phyloP scores from a whole-genome alignment of 805 yeast genomes.

The Danielia oregonensis region DNA sequence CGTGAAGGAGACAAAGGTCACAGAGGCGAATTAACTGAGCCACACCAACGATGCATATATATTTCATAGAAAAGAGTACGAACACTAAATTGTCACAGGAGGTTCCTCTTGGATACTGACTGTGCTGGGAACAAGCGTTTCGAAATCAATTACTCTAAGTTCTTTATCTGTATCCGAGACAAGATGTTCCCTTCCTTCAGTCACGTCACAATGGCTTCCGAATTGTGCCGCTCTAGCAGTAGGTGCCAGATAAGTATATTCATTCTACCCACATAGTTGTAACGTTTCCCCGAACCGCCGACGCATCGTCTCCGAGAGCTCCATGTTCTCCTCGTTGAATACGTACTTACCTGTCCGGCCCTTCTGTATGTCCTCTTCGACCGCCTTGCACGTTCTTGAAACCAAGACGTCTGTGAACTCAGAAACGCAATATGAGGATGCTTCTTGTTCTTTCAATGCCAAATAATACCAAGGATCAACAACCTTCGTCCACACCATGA shows the following conservation, averaged over 20 bases:
- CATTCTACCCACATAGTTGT: too few relatives aligned
- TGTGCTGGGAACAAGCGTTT: constrained; percentile 9
- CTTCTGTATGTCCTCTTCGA: constrained; percentile 6
- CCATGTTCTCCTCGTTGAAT: constrained; percentile 7
- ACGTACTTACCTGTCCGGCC: constrained; percentile 9
- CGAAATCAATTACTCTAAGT: constrained; percentile 3
- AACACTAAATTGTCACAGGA: constrained; percentile 6
- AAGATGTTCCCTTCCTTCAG: not conserved
- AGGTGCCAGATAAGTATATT: too few relatives aligned
- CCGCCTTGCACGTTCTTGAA: constrained; percentile 1
- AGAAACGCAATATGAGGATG: not conserved
- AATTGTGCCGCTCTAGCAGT: not conserved
- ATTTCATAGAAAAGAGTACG: not conserved
- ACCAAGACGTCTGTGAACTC: constrained; percentile 1
- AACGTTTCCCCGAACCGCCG: constrained; percentile 11
- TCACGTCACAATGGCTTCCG: not conserved
- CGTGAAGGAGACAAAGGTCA: too few relatives aligned
- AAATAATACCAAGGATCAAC: constrained; percentile 43
- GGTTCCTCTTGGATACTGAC: not conserved
- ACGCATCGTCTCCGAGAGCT: constrained; percentile 9
- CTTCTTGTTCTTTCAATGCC: constrained; percentile 9
- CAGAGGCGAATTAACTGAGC: not conserved
- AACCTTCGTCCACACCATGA: constrained; percentile 46
- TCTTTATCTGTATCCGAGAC: not conserved
- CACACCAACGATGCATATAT: not conserved